Percentiles rank a stretch among this genome's conserved stretches.
Evolutionary conservation across 345 rosid species (phyloP).

Genomic region (Citrus glauca): DNA sequence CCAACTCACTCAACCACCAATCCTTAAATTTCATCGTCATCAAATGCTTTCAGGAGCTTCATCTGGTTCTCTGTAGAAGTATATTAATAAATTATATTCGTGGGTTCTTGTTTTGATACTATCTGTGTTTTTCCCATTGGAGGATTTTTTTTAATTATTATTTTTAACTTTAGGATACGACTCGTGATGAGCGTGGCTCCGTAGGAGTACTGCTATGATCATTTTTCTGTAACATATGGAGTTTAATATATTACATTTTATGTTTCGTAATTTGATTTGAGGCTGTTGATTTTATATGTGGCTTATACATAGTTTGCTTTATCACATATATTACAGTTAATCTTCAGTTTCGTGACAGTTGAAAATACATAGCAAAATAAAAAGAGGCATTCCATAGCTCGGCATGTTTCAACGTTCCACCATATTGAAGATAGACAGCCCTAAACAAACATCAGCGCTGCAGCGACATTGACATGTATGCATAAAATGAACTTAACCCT

Average conservation of each 20-base stretch:
- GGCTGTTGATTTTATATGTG: no score
- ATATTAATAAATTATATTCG: not conserved
- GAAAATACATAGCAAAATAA: not conserved
- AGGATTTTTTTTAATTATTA: no score
- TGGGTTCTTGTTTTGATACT: not conserved
- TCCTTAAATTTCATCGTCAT: not conserved
- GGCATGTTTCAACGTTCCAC: no score
- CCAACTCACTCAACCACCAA: slow-evolving; percentile 7
- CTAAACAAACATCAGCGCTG: no score
- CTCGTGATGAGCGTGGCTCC: not conserved
- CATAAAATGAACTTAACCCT: no score
- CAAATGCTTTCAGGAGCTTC: not conserved
- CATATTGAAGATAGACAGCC: no score
- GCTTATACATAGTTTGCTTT: not conserved
- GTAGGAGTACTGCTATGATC: not conserved
- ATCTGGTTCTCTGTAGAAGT: not conserved
- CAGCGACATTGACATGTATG: no score
- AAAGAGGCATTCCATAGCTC: not conserved
- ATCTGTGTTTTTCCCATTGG: not conserved
- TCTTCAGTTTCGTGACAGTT: no score
- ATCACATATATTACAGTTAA: not conserved
- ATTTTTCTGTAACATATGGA: not conserved
- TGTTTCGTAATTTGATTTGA: not conserved
- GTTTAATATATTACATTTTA: not conserved
- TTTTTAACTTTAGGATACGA: not conserved